Conservation (phyloP, 75 land plant species). For the Gnetum montanum region DNA sequence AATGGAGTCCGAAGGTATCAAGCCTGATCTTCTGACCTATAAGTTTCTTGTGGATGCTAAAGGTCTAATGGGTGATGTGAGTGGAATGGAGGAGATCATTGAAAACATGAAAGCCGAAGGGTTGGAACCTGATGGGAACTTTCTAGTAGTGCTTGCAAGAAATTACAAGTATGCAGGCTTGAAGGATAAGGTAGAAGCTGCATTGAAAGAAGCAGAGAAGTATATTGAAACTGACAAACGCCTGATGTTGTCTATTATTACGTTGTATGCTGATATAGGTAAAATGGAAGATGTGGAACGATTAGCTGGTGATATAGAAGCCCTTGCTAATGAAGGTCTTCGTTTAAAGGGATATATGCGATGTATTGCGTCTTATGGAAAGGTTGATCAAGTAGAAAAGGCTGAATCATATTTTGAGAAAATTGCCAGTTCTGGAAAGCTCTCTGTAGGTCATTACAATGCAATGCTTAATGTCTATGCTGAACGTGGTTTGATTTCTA, state of each 20-base stretch:
- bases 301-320: constrained; percentile 33
- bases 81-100: constrained; percentile 57
- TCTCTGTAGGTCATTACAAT: constrained; percentile 13
- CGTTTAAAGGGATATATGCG: constrained; percentile 19
- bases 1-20: constrained; percentile 61
- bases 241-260: constrained; percentile 18
- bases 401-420: constrained; percentile 43
- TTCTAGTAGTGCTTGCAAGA: constrained; percentile 32
- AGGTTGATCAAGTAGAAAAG: constrained; percentile 43
- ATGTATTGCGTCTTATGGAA: constrained; percentile 51
- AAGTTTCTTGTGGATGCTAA: constrained; percentile 44
- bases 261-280: constrained; percentile 49
- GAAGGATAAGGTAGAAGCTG: constrained; percentile 40
- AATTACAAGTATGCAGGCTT: constrained; percentile 33
- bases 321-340: constrained; percentile 17
- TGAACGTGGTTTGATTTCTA: constrained; percentile 20
- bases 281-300: constrained; percentile 42
- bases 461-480: constrained; percentile 34
- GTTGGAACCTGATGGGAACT: constrained; percentile 22
- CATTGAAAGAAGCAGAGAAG: constrained; percentile 52
- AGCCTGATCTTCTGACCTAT: constrained; percentile 45
- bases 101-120: constrained; percentile 60
- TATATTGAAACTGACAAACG: constrained; percentile 16
- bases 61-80: constrained; percentile 38
- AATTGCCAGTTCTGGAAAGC: constrained; percentile 16